A percentile compares a stretch with the other conserved stretches of the same genome.
Evolutionary conservation across 176 grass and related monocot genomes (phyloP).

Genomic region (Eremochloa ophiuroides): DNA sequence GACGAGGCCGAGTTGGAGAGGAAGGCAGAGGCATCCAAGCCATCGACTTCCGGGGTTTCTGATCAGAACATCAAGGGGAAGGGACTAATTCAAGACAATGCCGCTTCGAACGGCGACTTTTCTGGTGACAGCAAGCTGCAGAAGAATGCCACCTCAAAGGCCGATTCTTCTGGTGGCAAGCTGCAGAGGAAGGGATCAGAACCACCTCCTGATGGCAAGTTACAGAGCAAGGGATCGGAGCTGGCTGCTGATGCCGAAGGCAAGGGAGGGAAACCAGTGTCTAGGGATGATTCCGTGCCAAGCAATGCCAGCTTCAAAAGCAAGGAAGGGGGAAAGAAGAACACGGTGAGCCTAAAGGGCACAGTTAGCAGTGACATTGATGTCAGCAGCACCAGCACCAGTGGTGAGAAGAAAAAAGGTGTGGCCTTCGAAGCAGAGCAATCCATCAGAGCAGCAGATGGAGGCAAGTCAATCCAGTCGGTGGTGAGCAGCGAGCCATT

Average conservation of each 20-base stretch:
- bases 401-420: slow-evolving; percentile 28
- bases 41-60: slow-evolving; percentile 1
- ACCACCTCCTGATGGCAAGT: neutral
- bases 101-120: neutral
- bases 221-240: neutral
- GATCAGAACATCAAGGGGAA: slow-evolving; percentile 31
- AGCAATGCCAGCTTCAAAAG: slow-evolving; percentile 20
- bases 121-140: slow-evolving; percentile 1
- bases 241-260: neutral
- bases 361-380: neutral
- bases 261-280: neutral
- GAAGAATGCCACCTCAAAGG: neutral
- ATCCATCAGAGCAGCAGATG: neutral
- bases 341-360: slow-evolving; percentile 20
- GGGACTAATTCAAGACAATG: slow-evolving; percentile 11
- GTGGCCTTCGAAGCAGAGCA: slow-evolving; percentile 48
- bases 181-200: neutral
- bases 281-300: neutral
- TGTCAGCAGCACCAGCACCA: neutral
- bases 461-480: slow-evolving; percentile 20
- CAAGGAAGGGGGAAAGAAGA: slow-evolving; percentile 33
- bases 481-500: slow-evolving; percentile 31
- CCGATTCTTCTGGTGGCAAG: neutral
- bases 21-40: neutral
- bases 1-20: slow-evolving; percentile 53